Conservation (phyloP, 78 protist species). For the Chrysochromulina tobinii region DNA sequence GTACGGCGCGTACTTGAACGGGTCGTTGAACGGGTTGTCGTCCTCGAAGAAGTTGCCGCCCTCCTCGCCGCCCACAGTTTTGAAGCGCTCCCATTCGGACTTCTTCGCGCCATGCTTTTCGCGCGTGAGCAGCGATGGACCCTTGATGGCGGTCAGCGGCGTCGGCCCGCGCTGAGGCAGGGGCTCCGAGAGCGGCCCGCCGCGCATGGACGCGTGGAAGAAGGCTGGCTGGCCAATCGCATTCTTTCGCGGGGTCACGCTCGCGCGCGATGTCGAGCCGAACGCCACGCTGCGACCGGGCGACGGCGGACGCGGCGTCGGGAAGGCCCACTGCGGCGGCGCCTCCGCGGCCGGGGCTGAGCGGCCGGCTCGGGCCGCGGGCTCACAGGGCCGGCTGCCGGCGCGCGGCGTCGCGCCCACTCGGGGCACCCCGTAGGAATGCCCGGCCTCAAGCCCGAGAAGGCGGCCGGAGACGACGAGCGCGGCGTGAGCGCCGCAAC, state of each 20-base stretch:
- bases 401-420: no score
- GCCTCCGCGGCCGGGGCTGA: no score
- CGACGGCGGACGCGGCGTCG: neutral
- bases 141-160: neutral
- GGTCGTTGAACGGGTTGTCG: neutral
- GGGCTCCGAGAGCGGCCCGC: constrained; percentile 1
- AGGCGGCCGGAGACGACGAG: no score
- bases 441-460: no score
- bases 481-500: no score
- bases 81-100: neutral
- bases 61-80: neutral
- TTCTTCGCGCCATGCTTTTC: neutral
- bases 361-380: no score
- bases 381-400: no score
- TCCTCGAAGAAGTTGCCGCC: neutral
- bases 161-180: neutral
- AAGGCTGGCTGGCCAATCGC: neutral
- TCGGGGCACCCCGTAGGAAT: no score
- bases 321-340: no score
- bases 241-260: neutral
- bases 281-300: neutral
- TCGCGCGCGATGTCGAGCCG: neutral
- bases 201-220: neutral
- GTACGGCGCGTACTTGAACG: neutral
- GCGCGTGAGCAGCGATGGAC: neutral